Evolutionary conservation across 2,329 filamentous ascomycete species (phyloP).

Genomic region (Monosporascus sp.): DNA sequence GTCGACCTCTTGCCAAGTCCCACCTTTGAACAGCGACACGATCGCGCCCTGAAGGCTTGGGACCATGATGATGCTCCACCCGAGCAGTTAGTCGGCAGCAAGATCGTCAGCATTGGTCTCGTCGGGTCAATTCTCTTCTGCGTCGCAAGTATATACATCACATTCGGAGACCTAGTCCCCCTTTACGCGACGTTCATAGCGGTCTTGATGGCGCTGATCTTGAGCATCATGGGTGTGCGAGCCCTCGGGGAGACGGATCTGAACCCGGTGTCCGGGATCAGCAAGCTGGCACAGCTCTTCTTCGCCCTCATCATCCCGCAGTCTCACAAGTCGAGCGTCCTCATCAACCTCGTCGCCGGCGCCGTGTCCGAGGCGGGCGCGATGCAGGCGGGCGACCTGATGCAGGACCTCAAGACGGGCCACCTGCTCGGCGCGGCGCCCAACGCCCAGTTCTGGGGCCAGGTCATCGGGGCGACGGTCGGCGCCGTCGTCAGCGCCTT

Average conservation of each 20-base stretch:
- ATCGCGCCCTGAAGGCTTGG: slow-evolving; percentile 24
- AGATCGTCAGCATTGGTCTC: slow-evolving; percentile 69
- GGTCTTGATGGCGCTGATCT: slow-evolving; percentile 75
- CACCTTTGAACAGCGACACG: slow-evolving; percentile 17
- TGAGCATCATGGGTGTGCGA: slow-evolving; percentile 69
- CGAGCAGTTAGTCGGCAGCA: slow-evolving; percentile 72
- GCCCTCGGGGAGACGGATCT: slow-evolving; percentile 80
- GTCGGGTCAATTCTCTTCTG: slow-evolving; percentile 73
- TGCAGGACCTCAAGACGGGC: slow-evolving; percentile 96
- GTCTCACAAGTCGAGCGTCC: slow-evolving; percentile 75
- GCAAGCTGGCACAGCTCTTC: slow-evolving; percentile 91
- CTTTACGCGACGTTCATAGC: slow-evolving; percentile 70
- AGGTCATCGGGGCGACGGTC: slow-evolving; percentile 82
- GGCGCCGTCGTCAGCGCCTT: slow-evolving; percentile 82
- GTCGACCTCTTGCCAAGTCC: slow-evolving; percentile 12
- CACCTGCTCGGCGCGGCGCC: slow-evolving; percentile 88
- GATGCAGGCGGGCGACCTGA: slow-evolving; percentile 88
- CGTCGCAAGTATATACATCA: slow-evolving; percentile 71
- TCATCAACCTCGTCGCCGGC: slow-evolving; percentile 91
- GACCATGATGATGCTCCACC: slow-evolving; percentile 74
- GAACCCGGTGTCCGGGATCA: slow-evolving; percentile 94
- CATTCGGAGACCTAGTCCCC: slow-evolving; percentile 79
- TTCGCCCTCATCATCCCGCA: slow-evolving; percentile 87
- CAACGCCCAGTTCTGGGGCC: slow-evolving; percentile 93
- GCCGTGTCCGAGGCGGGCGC: slow-evolving; percentile 82